phyloP scores from a whole-genome alignment of 768 basidiomycete species.

The Pulveroboletus frians region DNA sequence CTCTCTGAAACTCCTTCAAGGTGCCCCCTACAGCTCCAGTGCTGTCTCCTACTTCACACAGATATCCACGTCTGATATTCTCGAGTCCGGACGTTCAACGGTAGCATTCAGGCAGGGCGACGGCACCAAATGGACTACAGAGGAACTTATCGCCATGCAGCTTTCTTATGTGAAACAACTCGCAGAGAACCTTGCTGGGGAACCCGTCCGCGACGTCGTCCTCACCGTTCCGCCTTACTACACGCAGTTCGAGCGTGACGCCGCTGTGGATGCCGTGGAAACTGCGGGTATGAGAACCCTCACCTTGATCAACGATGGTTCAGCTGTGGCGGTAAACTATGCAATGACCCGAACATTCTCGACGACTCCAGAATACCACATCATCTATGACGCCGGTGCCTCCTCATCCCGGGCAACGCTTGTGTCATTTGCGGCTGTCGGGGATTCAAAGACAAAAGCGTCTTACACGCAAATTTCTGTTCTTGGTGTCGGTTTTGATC shows the following conservation, averaged over 20 bases:
- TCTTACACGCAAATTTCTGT: constrained; percentile 69
- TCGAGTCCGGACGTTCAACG: constrained; percentile 55
- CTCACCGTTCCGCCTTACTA: constrained; percentile 90
- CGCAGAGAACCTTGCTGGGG: constrained; percentile 70
- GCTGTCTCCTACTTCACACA: constrained; percentile 53
- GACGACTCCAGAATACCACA: constrained; percentile 69
- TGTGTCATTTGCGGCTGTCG: constrained; percentile 53
- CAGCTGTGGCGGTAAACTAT: constrained; percentile 94
- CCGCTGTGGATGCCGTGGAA: constrained; percentile 88
- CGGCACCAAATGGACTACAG: constrained; percentile 69
- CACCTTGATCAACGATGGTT: constrained; percentile 87
- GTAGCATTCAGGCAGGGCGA: constrained; percentile 56
- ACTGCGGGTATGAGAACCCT: constrained; percentile 82
- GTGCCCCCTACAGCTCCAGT: constrained; percentile 56
- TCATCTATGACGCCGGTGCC: constrained; percentile 94
- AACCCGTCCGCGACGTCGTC: constrained; percentile 78
- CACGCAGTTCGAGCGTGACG: constrained; percentile 86
- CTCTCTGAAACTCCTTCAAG: constrained; percentile 80
- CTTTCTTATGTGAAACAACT: constrained; percentile 85
- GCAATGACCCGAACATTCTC: constrained; percentile 91
- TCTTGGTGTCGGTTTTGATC: constrained; percentile 78
- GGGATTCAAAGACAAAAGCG: constrained; percentile 45
- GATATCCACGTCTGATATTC: constrained; percentile 49
- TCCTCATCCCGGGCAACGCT: constrained; percentile 75
- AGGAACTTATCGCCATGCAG: constrained; percentile 94